These are phyloP conservation scores for Rhizophagus sp. DNA, from an alignment of 192 early-diverging fungal species.

Conservation along the genomic window DNA sequence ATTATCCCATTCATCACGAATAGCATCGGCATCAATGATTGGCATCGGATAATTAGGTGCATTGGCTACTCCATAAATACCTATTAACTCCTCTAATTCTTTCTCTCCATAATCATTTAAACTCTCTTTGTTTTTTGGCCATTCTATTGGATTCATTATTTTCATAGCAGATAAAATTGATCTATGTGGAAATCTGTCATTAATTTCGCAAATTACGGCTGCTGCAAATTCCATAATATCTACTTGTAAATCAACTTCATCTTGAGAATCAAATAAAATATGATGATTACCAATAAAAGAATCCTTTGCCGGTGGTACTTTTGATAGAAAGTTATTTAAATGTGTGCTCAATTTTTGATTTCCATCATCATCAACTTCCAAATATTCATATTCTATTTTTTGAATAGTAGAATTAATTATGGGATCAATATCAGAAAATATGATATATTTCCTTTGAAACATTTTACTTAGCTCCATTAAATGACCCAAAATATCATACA, in stretches of 20 bases:
- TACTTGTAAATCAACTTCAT: not conserved
- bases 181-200: not conserved
- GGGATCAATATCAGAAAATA: not conserved
- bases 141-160: not conserved
- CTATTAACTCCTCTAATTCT: not conserved
- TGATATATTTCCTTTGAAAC: not conserved
- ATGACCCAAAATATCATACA: not conserved
- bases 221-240: not conserved
- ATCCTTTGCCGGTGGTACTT: not conserved
- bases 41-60: not conserved
- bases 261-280: not conserved
- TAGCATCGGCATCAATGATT: not conserved
- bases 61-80: not conserved
- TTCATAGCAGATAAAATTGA: not conserved
- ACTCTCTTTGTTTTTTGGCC: not conserved
- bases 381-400: not conserved
- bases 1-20: not conserved
- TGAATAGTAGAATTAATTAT: not conserved
- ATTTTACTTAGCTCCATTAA: not conserved
- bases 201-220: not conserved
- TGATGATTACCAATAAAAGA: not conserved
- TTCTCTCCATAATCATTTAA: not conserved
- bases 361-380: not conserved
- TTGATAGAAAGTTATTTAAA: not conserved
- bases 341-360: not conserved